Percentiles rank a stretch among this genome's conserved stretches.
Evolutionary conservation across 1,284 basidiomycete species (phyloP).

Genomic region (Omphalotus olearius): DNA sequence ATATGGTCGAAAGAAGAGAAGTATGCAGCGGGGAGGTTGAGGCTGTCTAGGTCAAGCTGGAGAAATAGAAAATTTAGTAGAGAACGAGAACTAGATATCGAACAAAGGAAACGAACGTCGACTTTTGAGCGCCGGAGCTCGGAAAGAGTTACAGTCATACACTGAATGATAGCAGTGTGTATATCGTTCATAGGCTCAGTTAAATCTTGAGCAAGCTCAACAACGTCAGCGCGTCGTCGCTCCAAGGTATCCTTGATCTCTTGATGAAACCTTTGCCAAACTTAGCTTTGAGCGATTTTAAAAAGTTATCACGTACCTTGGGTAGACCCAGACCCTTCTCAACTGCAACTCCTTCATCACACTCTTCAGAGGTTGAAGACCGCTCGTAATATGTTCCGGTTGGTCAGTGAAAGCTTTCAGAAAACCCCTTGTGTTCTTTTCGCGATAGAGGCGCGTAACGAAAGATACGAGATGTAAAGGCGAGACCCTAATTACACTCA

Average conservation of each 20-base stretch:
- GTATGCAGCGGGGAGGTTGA: conserved; percentile 91
- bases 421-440: conserved; percentile 87
- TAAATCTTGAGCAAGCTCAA: conserved; percentile 88
- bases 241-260: conserved; percentile 79
- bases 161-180: conserved; percentile 90
- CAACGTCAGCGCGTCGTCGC: conserved; percentile 83
- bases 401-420: conserved; percentile 97
- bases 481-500: conserved; percentile 59
- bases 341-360: conserved; percentile 93
- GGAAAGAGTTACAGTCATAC: conserved; percentile 87
- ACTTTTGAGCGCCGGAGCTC: conserved; percentile 91
- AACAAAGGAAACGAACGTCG: conserved; percentile 44
- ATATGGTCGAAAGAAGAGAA: conserved; percentile 92
- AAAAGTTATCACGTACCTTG: conserved; percentile 52
- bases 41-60: conserved; percentile 91
- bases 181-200: conserved; percentile 88
- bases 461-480: conserved; percentile 86
- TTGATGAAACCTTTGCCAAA: conserved; percentile 74
- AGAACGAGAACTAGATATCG: background rate
- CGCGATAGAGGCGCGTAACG: conserved; percentile 83
- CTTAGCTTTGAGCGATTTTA: conserved; percentile 4
- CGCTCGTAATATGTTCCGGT: conserved; percentile 91
- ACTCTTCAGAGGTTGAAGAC: conserved; percentile 86
- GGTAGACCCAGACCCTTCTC: conserved; percentile 87
- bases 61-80: conserved; percentile 6